These are phyloP conservation scores for Nicotiana obtusifolia DNA, from an alignment of 257 asterid species.

Conservation along the genomic window DNA sequence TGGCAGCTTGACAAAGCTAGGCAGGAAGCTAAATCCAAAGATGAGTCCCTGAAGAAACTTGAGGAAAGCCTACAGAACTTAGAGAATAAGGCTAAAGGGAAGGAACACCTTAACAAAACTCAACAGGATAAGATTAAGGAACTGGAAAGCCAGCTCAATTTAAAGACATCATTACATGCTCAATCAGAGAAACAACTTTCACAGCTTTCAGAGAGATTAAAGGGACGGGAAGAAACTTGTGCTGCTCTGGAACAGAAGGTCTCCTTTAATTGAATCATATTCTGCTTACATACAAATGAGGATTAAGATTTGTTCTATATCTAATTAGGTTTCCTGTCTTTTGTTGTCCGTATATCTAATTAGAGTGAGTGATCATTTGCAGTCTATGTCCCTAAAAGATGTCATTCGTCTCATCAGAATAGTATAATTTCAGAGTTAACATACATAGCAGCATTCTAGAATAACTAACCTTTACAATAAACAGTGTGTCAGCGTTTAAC, in stretches of 20 bases:
- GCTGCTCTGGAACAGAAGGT: conserved; percentile 80
- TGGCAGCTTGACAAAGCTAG: conserved; percentile 75
- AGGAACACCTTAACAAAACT: conserved; percentile 62
- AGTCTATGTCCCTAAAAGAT: no score
- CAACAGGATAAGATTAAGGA: conserved; percentile 76
- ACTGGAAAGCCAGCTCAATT: conserved; percentile 65
- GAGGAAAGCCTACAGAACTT: conserved; percentile 72
- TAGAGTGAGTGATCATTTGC: no score
- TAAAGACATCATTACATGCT: conserved; percentile 40
- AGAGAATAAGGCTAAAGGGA: conserved; percentile 77
- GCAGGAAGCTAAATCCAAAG: conserved; percentile 68
- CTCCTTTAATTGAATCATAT: neutral
- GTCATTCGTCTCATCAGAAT: no score
- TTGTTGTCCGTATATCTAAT: no score
- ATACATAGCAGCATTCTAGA: no score
- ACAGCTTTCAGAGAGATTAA: conserved; percentile 59
- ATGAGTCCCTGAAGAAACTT: conserved; percentile 66
- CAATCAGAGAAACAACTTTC: conserved; percentile 68
- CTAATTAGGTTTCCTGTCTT: no score
- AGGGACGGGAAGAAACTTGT: conserved; percentile 70
- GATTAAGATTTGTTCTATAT: neutral
- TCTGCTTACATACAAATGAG: neutral
- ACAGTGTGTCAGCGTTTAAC: no score
- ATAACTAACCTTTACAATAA: no score
- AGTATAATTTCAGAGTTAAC: no score